Evolutionary conservation across 139 green algal species (phyloP).

Genomic region (Coelastrella sp.): DNA sequence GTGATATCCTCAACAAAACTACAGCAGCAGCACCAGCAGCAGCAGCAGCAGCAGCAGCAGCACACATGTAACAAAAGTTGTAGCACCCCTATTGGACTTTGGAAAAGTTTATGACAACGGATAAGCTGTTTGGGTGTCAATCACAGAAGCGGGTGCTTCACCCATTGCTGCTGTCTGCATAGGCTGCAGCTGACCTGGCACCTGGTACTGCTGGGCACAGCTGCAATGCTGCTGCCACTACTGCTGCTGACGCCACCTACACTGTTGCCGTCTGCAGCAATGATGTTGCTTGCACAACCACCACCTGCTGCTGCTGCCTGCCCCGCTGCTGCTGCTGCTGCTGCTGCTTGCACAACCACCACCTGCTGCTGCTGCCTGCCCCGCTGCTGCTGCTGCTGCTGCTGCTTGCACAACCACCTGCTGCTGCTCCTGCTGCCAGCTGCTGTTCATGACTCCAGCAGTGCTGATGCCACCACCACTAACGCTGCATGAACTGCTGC

Average conservation of each 20-base stretch:
- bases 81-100: too few species aligned
- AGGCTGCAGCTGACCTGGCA: too few species aligned
- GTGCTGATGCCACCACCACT: too few species aligned
- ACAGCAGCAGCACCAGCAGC: not conserved
- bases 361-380: not conserved
- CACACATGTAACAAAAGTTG: not conserved
- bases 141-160: too few species aligned
- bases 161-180: too few species aligned
- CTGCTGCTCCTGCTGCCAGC: too few species aligned
- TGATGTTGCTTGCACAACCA: not conserved
- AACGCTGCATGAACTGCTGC: too few species aligned
- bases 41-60: too few species aligned
- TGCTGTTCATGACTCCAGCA: too few species aligned
- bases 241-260: not conserved
- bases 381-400: not conserved
- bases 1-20: constrained; percentile 70
- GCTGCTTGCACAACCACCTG: not conserved
- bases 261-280: not conserved
- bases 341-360: not conserved
- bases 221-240: not conserved
- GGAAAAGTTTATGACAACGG: too few species aligned
- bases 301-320: too few species aligned
- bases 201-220: not conserved
- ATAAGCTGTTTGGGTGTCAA: too few species aligned
- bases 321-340: not conserved